Percentiles rank a stretch among this genome's conserved stretches.
Conservation (phyloP, 1,284 basidiomycete species). For the Cryptococcus sp. region DNA sequence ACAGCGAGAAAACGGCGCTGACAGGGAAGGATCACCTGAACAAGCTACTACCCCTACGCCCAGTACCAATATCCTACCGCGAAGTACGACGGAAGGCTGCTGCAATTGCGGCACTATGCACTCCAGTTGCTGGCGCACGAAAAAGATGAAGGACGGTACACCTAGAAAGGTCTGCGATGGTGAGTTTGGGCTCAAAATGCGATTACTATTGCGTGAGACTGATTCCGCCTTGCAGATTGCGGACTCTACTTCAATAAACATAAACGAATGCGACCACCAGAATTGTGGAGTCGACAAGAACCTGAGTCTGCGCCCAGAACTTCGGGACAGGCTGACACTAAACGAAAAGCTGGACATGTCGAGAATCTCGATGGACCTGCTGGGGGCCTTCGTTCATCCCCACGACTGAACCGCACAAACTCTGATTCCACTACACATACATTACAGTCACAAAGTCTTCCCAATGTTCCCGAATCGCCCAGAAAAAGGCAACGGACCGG, state of each 20-base stretch:
- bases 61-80: background rate
- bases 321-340: background rate
- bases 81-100: slow-evolving; percentile 27
- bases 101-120: slow-evolving; percentile 47
- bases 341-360: slow-evolving; percentile 8
- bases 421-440: slow-evolving; percentile 11
- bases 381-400: slow-evolving; percentile 16
- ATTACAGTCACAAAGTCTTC: slow-evolving; percentile 1
- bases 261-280: slow-evolving; percentile 47
- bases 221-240: slow-evolving; percentile 30
- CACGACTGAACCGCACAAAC: slow-evolving; percentile 16
- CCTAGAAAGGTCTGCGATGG: slow-evolving; percentile 48
- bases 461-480: slow-evolving; percentile 26
- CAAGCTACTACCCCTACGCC: slow-evolving; percentile 17
- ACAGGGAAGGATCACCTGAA: slow-evolving; percentile 16
- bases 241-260: slow-evolving; percentile 50
- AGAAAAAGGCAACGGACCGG: slow-evolving; percentile 22
- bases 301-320: background rate
- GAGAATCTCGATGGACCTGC: slow-evolving; percentile 15
- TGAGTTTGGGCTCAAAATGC: slow-evolving; percentile 20
- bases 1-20: background rate
- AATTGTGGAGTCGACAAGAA: slow-evolving; percentile 34
- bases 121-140: slow-evolving; percentile 43
- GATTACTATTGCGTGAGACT: background rate
- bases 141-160: slow-evolving; percentile 41